These are phyloP conservation scores for Neonectria magnoliae DNA, from an alignment of 2,329 filamentous ascomycete genomes.

Conservation along the genomic window DNA sequence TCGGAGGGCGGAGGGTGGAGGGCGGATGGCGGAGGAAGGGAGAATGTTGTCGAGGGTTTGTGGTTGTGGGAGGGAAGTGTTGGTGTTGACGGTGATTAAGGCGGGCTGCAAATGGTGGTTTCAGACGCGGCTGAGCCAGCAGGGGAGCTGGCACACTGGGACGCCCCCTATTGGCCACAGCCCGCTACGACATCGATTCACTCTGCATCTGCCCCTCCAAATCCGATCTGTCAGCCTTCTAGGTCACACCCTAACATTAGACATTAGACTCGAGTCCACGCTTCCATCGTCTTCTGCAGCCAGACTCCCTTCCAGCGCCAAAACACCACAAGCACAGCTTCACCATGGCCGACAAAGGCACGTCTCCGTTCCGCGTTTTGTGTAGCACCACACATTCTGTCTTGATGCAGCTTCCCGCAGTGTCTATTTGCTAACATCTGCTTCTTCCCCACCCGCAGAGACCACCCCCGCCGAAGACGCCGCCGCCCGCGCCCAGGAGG, in stretches of 20 bases:
- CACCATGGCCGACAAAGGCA: constrained; percentile 56
- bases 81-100: not conserved
- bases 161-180: constrained; percentile 33
- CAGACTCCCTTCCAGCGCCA: not conserved
- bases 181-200: constrained; percentile 8
- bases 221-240: constrained; percentile 43
- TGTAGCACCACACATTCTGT: not conserved
- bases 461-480: constrained; percentile 65
- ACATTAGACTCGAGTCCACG: no score
- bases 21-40: not conserved
- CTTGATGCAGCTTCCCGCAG: not conserved
- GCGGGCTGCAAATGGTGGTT: not conserved
- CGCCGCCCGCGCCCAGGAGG: constrained; percentile 75
- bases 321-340: constrained; percentile 13
- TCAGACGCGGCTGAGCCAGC: constrained; percentile 40
- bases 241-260: not conserved
- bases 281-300: constrained; percentile 27
- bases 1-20: not conserved
- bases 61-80: not conserved
- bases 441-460: constrained; percentile 50
- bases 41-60: not conserved
- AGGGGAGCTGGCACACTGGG: constrained; percentile 18
- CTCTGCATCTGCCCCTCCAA: constrained; percentile 37
- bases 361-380: constrained; percentile 1
- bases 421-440: constrained; percentile 13